These are phyloP conservation scores for Podila clonocystis DNA, from an alignment of 192 early-diverging fungal species.

Conservation along the genomic window DNA sequence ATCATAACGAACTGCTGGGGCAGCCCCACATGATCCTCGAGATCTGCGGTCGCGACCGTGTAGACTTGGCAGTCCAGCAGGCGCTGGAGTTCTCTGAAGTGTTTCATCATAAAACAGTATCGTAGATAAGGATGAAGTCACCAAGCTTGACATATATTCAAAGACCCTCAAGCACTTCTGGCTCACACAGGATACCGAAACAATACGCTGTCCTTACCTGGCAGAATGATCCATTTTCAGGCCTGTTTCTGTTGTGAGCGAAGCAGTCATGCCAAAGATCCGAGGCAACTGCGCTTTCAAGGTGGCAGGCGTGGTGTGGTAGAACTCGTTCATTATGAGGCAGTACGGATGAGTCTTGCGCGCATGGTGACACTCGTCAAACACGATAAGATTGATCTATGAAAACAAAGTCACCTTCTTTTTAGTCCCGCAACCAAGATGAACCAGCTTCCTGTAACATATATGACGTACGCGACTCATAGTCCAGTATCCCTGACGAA, in stretches of 20 bases:
- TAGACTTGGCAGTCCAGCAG: slow-evolving; percentile 66
- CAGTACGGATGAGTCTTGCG: slow-evolving; percentile 76
- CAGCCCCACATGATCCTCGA: slow-evolving; percentile 39
- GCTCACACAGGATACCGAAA: too few species aligned
- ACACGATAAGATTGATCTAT: slow-evolving; percentile 82
- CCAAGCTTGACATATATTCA: too few species aligned
- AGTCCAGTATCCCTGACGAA: slow-evolving; percentile 55
- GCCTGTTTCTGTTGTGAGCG: slow-evolving; percentile 67
- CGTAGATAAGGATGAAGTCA: not conserved
- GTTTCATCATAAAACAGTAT: not conserved
- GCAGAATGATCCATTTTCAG: slow-evolving; percentile 27
- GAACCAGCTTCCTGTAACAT: too few species aligned
- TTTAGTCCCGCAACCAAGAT: not conserved
- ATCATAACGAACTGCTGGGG: slow-evolving; percentile 57
- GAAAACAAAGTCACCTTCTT: not conserved
- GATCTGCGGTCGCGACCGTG: slow-evolving; percentile 56
- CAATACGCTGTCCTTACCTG: slow-evolving; percentile 13
- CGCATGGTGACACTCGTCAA: slow-evolving; percentile 96
- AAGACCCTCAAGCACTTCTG: too few species aligned
- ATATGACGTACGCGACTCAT: too few species aligned
- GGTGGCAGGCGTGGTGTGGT: slow-evolving; percentile 47
- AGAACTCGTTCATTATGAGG: slow-evolving; percentile 87
- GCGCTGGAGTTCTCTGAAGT: slow-evolving; percentile 60
- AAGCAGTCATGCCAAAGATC: slow-evolving; percentile 95
- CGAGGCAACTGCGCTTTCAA: slow-evolving; percentile 63